Evolutionary conservation across 2,329 filamentous ascomycete species (phyloP).

Genomic region (Fusarium metavorans): DNA sequence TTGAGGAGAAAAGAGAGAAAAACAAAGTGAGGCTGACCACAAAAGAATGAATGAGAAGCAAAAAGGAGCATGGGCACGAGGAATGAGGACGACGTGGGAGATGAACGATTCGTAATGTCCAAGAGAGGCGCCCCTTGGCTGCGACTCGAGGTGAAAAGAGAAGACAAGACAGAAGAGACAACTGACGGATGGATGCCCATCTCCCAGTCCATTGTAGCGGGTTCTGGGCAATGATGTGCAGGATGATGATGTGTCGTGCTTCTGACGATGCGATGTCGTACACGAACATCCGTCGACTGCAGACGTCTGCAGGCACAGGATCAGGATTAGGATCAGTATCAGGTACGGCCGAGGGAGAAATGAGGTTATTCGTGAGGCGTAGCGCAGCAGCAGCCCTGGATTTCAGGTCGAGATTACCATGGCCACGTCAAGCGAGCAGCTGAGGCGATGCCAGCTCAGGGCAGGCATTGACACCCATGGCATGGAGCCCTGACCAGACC

Average conservation of each 20-base stretch:
- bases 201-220: slow-evolving; percentile 16
- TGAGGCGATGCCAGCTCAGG: slow-evolving; percentile 23
- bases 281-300: slow-evolving; percentile 29
- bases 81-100: slow-evolving; percentile 1
- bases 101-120: slow-evolving; percentile 1
- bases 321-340: slow-evolving; percentile 10
- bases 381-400: slow-evolving; percentile 4
- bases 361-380: slow-evolving; percentile 19
- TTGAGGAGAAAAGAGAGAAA: slow-evolving; percentile 35
- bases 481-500: not conserved
- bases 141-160: slow-evolving; percentile 28
- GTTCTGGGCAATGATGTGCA: slow-evolving; percentile 39
- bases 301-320: slow-evolving; percentile 34
- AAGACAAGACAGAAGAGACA: slow-evolving; percentile 29
- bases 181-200: slow-evolving; percentile 1
- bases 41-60: slow-evolving; percentile 22
- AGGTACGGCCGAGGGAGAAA: slow-evolving; percentile 5
- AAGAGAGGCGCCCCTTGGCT: not conserved
- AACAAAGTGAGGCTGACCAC: slow-evolving; percentile 42
- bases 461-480: not conserved
- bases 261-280: slow-evolving; percentile 37
- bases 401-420: slow-evolving; percentile 26
- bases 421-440: slow-evolving; percentile 28
- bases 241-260: slow-evolving; percentile 39
- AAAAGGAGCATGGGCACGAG: slow-evolving; percentile 14